Percentiles rank a stretch among this genome's conserved stretches.
Evolutionary conservation across 306 rosid genomes (phyloP).

Genomic region (Pterocarpus santalinus): DNA sequence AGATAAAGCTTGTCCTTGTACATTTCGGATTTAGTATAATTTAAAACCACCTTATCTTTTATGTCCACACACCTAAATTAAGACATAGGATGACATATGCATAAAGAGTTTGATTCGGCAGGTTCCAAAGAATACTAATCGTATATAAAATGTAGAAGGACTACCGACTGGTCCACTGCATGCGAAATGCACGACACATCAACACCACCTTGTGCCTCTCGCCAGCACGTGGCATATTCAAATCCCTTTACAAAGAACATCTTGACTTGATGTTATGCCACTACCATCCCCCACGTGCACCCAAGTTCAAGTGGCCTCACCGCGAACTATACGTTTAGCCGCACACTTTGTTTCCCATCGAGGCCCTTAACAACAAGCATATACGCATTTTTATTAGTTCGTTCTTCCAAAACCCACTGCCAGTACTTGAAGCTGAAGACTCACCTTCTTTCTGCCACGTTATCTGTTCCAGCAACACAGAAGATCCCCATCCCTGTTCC

Average conservation of each 20-base stretch:
- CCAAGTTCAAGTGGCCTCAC: constrained; percentile 23
- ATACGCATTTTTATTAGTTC: not conserved
- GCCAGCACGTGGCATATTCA: constrained; percentile 42
- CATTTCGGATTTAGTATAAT: no score
- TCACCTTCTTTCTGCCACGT: not conserved
- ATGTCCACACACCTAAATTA: no score
- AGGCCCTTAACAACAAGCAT: constrained; percentile 16
- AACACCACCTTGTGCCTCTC: constrained; percentile 44
- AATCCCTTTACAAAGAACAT: not conserved
- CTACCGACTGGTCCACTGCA: constrained; percentile 46
- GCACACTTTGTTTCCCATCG: constrained; percentile 30
- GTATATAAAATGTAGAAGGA: no score
- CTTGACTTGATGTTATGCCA: not conserved
- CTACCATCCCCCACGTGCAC: constrained; percentile 14
- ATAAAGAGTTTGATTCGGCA: no score
- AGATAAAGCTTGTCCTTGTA: no score
- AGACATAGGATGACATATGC: no score
- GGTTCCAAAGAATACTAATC: no score
- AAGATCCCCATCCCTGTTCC: not conserved
- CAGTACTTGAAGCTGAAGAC: not conserved
- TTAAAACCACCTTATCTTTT: no score
- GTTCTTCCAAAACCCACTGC: not conserved
- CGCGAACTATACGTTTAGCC: not conserved
- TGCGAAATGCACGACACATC: constrained; percentile 39
- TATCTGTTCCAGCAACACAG: not conserved